These are phyloP conservation scores for Chlorella variabilis DNA, from an alignment of 163 green algal genomes.

Conservation along the genomic window DNA sequence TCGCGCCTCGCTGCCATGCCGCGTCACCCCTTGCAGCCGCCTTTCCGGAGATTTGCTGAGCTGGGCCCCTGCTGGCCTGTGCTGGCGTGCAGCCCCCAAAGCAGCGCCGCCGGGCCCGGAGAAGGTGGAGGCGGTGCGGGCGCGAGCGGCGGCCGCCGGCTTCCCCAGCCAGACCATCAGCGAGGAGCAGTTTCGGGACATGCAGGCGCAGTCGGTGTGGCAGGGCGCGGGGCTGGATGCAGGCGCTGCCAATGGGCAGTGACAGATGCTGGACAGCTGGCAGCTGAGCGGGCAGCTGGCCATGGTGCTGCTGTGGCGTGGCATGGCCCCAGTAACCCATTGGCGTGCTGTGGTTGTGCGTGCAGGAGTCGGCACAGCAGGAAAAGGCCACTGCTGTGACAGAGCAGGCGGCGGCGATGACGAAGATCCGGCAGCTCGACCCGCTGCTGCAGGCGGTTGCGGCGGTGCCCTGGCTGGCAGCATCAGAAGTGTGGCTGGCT, in stretches of 20 bases:
- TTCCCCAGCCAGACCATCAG: conserved; percentile 42
- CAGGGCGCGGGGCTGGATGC: no score
- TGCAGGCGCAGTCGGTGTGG: conserved; percentile 37
- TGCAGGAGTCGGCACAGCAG: background rate
- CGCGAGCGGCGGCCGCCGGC: conserved; percentile 26
- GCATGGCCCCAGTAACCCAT: no score
- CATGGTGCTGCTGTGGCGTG: no score
- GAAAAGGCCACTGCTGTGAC: background rate
- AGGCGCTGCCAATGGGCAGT: no score
- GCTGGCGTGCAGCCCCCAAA: background rate
- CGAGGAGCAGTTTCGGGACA: conserved; percentile 33
- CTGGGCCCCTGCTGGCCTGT: no score
- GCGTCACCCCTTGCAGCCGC: no score
- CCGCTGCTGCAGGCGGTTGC: conserved; percentile 26
- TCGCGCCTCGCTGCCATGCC: no score
- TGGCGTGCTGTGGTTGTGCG: no score
- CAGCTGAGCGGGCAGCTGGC: no score
- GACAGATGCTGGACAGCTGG: no score
- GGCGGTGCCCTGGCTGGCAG: conserved; percentile 35
- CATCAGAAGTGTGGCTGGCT: background rate
- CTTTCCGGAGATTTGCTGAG: no score
- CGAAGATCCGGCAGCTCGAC: background rate
- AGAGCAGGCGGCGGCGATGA: background rate
- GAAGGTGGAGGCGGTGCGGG: conserved; percentile 27
- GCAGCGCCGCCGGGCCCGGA: background rate